These are phyloP conservation scores for Radiomyces spectabilis DNA, from an alignment of 192 early-diverging fungal species.

Conservation along the genomic window DNA sequence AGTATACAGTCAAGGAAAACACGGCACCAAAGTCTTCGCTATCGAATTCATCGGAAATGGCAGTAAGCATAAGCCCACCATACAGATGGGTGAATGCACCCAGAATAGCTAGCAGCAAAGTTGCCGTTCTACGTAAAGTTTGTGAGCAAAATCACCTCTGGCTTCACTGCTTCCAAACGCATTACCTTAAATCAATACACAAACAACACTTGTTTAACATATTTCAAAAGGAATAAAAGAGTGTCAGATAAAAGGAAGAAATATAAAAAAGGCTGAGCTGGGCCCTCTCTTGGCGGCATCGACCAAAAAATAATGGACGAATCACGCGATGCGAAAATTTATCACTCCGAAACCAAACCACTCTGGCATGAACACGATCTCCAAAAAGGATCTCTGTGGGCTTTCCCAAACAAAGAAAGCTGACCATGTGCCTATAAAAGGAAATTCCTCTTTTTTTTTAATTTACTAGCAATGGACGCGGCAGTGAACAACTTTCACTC, in stretches of 20 bases:
- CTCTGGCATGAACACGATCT: too few species aligned
- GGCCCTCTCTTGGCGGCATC: too few species aligned
- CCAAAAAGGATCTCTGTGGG: too few species aligned
- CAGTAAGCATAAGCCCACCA: slow-evolving; percentile 12
- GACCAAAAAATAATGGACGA: too few species aligned
- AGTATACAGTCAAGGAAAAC: slow-evolving; percentile 18
- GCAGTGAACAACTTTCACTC: too few species aligned
- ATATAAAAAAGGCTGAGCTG: too few species aligned
- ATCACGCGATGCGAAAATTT: too few species aligned
- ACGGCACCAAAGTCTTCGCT: slow-evolving; percentile 4
- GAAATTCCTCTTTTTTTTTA: too few species aligned
- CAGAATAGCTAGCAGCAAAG: slow-evolving; percentile 16
- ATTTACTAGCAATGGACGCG: too few species aligned
- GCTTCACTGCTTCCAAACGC: neutral
- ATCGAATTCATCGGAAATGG: slow-evolving; percentile 10
- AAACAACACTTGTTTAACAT: slow-evolving; percentile 23
- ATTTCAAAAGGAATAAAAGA: slow-evolving; percentile 4
- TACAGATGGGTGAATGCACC: slow-evolving; percentile 20
- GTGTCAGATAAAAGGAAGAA: slow-evolving; percentile 2
- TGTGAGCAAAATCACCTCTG: neutral
- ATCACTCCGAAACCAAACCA: too few species aligned
- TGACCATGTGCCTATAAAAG: too few species aligned
- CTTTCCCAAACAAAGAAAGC: too few species aligned
- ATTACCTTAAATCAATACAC: slow-evolving; percentile 24
- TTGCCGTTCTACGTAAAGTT: slow-evolving; percentile 13